Evolutionary conservation across 2,329 filamentous ascomycete species (phyloP).

Genomic region (Anthostomella pinea): DNA sequence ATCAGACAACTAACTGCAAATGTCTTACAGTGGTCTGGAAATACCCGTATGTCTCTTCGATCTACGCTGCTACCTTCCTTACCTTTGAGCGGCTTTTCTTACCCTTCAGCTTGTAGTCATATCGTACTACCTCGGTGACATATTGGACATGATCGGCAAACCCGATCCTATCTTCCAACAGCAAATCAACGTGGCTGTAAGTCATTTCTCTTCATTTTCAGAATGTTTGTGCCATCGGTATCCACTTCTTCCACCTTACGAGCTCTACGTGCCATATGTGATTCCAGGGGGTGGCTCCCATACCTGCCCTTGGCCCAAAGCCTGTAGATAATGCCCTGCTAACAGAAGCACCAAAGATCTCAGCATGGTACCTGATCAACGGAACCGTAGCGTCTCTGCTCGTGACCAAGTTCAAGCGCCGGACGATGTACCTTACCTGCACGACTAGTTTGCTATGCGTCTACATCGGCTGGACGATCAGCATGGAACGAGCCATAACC

Average conservation of each 20-base stretch:
- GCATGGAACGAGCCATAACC: conserved; percentile 39
- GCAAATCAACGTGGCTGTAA: conserved; percentile 42
- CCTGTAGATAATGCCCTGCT: no score
- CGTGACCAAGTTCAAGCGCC: conserved; percentile 36
- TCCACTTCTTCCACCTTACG: no score
- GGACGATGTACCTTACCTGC: conserved; percentile 39
- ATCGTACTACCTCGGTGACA: conserved; percentile 40
- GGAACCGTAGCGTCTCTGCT: conserved; percentile 40
- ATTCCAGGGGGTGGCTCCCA: no score
- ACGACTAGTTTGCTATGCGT: conserved; percentile 42
- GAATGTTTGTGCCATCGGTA: no score
- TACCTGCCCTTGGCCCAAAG: no score
- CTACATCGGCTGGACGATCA: conserved; percentile 51
- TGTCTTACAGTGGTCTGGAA: conserved; percentile 19
- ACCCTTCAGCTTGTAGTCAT: no score
- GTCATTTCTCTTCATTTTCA: neutral
- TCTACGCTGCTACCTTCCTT: neutral
- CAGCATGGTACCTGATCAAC: conserved; percentile 44
- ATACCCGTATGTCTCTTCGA: conserved; percentile 12
- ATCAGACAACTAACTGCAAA: neutral
- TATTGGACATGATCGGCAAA: conserved; percentile 45
- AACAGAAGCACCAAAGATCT: conserved; percentile 22
- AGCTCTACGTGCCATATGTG: no score
- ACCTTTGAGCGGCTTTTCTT: neutral
- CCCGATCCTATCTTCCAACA: conserved; percentile 41